phyloP scores from a whole-genome alignment of 495 filamentous ascomycete genomes.

The Penicillium parvum region DNA sequence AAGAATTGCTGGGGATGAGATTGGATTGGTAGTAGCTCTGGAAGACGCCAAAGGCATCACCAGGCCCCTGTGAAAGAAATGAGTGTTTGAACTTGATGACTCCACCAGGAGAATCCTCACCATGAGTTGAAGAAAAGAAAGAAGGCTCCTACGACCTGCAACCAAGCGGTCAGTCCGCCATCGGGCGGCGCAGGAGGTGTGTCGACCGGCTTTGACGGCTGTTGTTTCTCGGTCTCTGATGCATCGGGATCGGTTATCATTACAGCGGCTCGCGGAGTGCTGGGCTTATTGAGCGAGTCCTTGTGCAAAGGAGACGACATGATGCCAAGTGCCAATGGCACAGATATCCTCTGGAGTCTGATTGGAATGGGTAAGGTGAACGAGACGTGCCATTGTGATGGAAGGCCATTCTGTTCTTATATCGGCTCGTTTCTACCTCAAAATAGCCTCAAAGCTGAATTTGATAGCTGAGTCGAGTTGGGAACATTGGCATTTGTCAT shows the following conservation, averaged over 20 bases:
- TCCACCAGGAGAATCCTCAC: not conserved
- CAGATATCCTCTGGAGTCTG: no score
- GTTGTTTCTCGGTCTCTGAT: slow-evolving; percentile 1
- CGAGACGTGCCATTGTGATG: no score
- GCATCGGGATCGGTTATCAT: not conserved
- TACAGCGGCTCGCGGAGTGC: no score
- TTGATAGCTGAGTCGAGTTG: no score
- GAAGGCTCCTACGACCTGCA: slow-evolving; percentile 7
- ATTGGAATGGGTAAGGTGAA: no score
- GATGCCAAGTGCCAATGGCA: no score
- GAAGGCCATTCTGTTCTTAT: no score
- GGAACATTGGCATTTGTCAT: no score
- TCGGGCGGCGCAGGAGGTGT: slow-evolving; percentile 6
- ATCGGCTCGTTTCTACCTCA: no score
- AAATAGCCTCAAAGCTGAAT: no score
- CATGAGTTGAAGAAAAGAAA: slow-evolving; percentile 27
- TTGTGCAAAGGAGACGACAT: no score
- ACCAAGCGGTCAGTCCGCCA: slow-evolving; percentile 8
- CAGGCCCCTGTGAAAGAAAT: slow-evolving; percentile 29
- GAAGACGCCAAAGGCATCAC: slow-evolving; percentile 46
- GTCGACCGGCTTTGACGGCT: not conserved
- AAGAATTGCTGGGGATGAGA: slow-evolving; percentile 25
- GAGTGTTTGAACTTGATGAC: not conserved
- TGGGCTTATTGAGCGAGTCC: no score
- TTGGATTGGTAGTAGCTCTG: slow-evolving; percentile 40